Conservation (phyloP, 2,329 filamentous ascomycete species). For the Colletotrichum spaethianum region DNA sequence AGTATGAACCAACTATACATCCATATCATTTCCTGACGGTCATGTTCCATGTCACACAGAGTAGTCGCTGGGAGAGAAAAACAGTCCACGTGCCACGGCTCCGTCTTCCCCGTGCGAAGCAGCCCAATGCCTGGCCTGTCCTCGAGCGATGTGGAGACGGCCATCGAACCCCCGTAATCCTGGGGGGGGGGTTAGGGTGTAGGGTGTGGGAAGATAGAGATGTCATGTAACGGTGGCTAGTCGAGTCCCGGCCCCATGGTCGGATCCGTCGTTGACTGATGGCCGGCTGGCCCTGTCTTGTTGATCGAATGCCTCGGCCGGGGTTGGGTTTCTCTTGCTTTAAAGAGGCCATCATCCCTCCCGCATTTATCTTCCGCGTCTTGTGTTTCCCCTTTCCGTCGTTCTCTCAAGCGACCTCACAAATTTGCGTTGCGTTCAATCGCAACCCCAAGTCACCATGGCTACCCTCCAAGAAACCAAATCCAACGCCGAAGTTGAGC, state of each 20-base stretch:
- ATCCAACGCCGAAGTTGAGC: conserved; percentile 31
- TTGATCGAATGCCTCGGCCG: not conserved
- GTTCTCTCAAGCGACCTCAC: not conserved
- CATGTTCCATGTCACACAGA: not conserved
- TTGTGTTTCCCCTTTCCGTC: not conserved
- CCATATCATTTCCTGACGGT: conserved; percentile 9
- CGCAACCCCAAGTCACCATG: conserved; percentile 19
- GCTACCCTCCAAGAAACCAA: conserved; percentile 32
- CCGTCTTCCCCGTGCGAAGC: conserved; percentile 28
- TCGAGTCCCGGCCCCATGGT: conserved; percentile 27
- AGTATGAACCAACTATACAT: conserved; percentile 1
- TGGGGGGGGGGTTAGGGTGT: conserved; percentile 8
- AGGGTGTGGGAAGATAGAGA: conserved; percentile 26
- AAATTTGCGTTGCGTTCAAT: not conserved
- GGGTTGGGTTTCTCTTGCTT: not conserved
- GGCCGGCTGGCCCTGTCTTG: conserved; percentile 7
- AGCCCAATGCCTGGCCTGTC: conserved; percentile 18
- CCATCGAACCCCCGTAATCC: conserved; percentile 17
- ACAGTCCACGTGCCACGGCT: conserved; percentile 34
- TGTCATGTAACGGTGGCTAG: conserved; percentile 30
- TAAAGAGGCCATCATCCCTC: conserved; percentile 18
- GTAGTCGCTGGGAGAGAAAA: not conserved
- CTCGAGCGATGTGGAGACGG: conserved; percentile 25
- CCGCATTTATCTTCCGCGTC: not conserved
- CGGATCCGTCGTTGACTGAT: conserved; percentile 19